Evolutionary conservation across 202 grass and related monocot genomes (phyloP).

Genomic region (Hordeum pubiflorum): DNA sequence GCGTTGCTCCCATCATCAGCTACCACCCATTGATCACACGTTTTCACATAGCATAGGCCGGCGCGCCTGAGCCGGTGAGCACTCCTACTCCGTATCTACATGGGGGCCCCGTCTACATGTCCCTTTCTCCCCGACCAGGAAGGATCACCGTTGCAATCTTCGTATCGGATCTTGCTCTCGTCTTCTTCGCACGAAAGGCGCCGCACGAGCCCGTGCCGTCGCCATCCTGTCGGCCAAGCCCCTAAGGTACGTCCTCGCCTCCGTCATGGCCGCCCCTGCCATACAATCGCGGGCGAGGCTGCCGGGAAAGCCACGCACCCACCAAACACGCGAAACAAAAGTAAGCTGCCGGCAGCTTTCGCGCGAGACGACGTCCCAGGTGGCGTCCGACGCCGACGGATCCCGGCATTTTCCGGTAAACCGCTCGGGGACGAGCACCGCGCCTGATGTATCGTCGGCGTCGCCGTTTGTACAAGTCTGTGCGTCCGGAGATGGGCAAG

Average conservation of each 20-base stretch:
- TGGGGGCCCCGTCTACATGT: background rate
- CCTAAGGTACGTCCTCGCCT: background rate
- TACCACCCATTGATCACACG: background rate
- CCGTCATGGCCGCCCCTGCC: background rate
- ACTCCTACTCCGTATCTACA: background rate
- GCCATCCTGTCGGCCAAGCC: background rate
- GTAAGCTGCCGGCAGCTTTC: background rate
- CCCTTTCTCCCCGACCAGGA: conserved; percentile 16
- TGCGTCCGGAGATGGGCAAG: background rate
- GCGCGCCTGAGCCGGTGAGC: background rate
- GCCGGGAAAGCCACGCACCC: background rate
- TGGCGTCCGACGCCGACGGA: background rate
- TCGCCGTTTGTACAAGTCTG: conserved; percentile 15
- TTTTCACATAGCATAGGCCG: background rate
- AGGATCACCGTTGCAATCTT: background rate
- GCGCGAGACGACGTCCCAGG: background rate
- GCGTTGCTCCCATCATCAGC: background rate
- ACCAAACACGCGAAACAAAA: background rate
- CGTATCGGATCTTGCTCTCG: conserved; percentile 6
- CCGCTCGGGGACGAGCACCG: background rate
- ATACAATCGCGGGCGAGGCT: background rate
- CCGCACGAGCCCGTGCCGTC: background rate
- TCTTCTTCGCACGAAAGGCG: background rate
- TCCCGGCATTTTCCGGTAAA: background rate
- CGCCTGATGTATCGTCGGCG: conserved; percentile 15